These are phyloP conservation scores for Carpinus fangiana DNA, from an alignment of 306 rosid species.

Conservation along the genomic window DNA sequence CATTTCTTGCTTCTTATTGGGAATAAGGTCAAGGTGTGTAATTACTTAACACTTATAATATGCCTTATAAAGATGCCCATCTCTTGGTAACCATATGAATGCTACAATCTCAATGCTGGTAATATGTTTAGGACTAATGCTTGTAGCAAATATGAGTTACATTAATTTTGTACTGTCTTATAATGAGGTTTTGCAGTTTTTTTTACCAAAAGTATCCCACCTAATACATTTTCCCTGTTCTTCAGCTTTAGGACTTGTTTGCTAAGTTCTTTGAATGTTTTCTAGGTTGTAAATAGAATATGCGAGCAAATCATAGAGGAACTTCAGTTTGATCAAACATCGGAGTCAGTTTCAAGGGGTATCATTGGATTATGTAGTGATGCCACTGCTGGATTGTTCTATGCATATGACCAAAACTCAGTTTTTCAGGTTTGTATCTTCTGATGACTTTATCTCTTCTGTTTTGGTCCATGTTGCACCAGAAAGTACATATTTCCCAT, in stretches of 20 bases:
- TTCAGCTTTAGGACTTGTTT: constrained; percentile 21
- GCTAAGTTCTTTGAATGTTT: constrained; percentile 28
- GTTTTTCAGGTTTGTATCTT: constrained; percentile 80
- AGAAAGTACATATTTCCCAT: constrained; percentile 11
- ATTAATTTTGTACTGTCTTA: background rate
- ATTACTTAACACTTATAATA: background rate
- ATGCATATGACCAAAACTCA: constrained; percentile 92
- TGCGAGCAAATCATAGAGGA: constrained; percentile 91
- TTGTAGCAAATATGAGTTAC: background rate
- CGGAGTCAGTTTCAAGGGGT: constrained; percentile 85
- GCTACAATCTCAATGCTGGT: constrained; percentile 4
- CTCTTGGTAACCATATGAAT: background rate
- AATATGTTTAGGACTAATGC: background rate
- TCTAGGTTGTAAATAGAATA: constrained; percentile 94
- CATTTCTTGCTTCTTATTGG: constrained; percentile 93
- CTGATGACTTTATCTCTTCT: constrained; percentile 22
- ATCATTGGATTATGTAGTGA: constrained; percentile 95
- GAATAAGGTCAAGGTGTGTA: constrained; percentile 85
- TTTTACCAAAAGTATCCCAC: constrained; percentile 13
- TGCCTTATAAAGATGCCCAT: background rate
- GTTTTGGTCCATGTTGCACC: constrained; percentile 19
- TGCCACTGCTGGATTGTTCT: constrained; percentile 95
- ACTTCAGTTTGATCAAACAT: constrained; percentile 87
- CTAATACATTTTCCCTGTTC: constrained; percentile 13
- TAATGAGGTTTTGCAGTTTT: constrained; percentile 3